These are phyloP conservation scores for Malus hybrid DNA, from an alignment of 331 rosid genomes.

Conservation along the genomic window DNA sequence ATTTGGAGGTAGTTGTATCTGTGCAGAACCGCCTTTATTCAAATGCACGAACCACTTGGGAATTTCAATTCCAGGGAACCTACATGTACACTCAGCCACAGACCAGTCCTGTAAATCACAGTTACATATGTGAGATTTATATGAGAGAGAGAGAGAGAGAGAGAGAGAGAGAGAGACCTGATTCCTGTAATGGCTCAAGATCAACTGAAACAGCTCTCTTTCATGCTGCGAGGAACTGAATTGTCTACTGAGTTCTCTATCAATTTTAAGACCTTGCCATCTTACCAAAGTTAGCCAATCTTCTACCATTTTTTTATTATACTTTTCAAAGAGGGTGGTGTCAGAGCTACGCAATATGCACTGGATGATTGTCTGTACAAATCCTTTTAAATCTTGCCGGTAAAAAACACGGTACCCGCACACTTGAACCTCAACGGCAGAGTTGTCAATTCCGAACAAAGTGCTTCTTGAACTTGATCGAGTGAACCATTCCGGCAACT, in stretches of 20 bases:
- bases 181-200: neutral
- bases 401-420: neutral
- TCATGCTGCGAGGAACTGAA: neutral
- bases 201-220: neutral
- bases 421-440: neutral
- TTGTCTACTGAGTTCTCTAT: too few relatives aligned
- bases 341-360: neutral
- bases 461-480: neutral
- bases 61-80: neutral
- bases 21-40: neutral
- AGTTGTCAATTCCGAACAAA: neutral
- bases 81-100: neutral
- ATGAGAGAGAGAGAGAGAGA: neutral
- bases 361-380: neutral
- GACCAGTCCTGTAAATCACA: neutral
- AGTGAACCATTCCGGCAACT: neutral
- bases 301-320: neutral
- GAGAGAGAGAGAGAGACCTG: neutral
- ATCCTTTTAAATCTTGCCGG: conserved; percentile 1
- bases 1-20: neutral
- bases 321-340: neutral
- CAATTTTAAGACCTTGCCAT: neutral
- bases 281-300: neutral
- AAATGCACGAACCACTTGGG: neutral
- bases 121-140: neutral